Evolutionary conservation across 2,329 filamentous ascomycete species (phyloP).

Genomic region (Emergomyces orientalis): DNA sequence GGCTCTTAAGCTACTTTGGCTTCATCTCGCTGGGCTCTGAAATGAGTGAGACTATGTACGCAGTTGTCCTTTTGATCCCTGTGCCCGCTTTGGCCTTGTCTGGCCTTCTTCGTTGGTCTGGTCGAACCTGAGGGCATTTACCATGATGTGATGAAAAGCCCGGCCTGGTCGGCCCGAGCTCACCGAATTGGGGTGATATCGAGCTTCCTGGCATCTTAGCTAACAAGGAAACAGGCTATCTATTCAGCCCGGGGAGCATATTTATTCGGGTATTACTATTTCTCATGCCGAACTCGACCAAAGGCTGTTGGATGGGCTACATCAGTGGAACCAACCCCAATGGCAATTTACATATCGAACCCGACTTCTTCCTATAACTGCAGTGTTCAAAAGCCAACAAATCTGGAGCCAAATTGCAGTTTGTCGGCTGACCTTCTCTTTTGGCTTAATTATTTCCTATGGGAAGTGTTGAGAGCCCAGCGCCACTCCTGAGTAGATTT

Average conservation of each 20-base stretch:
- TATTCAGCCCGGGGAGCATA: background rate
- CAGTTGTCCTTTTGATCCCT: background rate
- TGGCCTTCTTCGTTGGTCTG: background rate
- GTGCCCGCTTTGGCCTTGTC: background rate
- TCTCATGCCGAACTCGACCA: background rate
- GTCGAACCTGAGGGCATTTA: background rate
- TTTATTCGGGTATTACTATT: background rate
- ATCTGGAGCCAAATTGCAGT: background rate
- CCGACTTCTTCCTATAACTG: background rate
- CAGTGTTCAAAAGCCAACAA: background rate
- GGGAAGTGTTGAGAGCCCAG: background rate
- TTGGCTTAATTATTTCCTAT: background rate
- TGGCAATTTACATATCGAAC: background rate
- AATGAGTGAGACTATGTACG: background rate
- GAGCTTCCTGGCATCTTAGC: background rate
- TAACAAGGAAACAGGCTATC: background rate
- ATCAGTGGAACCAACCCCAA: background rate
- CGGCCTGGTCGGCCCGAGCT: background rate
- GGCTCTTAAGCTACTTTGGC: background rate
- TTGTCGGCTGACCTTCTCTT: background rate
- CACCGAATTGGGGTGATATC: background rate
- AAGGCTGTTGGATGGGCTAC: background rate
- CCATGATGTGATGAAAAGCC: background rate
- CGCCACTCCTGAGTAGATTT: background rate
- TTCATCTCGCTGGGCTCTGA: background rate